Evolutionary conservation across 2,329 filamentous ascomycete genomes (phyloP).

Genomic region (Aspergillus brunneoviolaceus): DNA sequence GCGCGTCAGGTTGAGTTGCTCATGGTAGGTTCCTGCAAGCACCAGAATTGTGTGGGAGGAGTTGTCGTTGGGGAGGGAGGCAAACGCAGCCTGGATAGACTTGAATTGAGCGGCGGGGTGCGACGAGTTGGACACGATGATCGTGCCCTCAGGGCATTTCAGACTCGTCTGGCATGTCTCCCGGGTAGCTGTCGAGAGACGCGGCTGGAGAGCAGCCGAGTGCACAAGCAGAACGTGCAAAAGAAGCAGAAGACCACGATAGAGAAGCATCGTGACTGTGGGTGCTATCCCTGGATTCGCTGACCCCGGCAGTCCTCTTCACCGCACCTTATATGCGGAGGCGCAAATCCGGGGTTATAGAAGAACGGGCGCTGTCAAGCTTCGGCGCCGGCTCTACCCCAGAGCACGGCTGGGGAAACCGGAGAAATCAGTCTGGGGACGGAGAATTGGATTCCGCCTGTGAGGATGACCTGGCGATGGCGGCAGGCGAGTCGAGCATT

Average conservation of each 20-base stretch:
- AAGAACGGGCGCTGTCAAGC: neutral
- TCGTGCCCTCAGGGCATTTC: slow-evolving; percentile 29
- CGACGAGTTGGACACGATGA: slow-evolving; percentile 27
- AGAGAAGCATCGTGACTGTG: neutral
- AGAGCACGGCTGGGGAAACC: slow-evolving; percentile 7
- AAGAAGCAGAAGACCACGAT: neutral
- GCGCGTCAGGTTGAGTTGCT: slow-evolving; percentile 66
- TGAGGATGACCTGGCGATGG: slow-evolving; percentile 1
- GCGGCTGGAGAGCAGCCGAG: slow-evolving; percentile 7
- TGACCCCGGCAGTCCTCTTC: neutral
- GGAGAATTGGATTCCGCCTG: slow-evolving; percentile 25
- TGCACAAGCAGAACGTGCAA: slow-evolving; percentile 8
- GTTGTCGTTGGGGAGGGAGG: slow-evolving; percentile 48
- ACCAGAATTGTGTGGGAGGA: slow-evolving; percentile 58
- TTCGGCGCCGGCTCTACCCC: slow-evolving; percentile 3
- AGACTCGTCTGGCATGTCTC: slow-evolving; percentile 27
- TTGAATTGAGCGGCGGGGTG: slow-evolving; percentile 27
- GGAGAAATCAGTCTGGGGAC: slow-evolving; percentile 22
- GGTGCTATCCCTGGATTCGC: neutral
- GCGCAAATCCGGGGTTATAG: slow-evolving; percentile 1
- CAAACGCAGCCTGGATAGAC: slow-evolving; percentile 51
- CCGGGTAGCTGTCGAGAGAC: slow-evolving; percentile 15
- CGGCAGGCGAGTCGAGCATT: neutral
- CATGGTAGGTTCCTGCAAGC: slow-evolving; percentile 59
- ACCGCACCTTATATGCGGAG: neutral